Percentiles rank a stretch among this genome's conserved stretches.
Evolutionary conservation across 2,329 filamentous ascomycete genomes (phyloP).

Genomic region (Pseudogymnoascus sp.): DNA sequence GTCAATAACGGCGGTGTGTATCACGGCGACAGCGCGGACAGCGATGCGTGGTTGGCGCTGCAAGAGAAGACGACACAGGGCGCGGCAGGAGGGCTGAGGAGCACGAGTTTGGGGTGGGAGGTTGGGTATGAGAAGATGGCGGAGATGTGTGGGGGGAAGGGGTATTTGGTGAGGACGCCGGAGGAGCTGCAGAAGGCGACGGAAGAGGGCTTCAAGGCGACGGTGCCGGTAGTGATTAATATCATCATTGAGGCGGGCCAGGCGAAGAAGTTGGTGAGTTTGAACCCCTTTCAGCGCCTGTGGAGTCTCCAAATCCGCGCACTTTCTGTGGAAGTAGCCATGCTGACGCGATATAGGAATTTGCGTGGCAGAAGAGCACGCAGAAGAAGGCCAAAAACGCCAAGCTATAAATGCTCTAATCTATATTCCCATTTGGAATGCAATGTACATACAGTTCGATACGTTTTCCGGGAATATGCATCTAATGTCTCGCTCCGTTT

Average conservation of each 20-base stretch:
- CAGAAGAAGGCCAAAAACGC: slow-evolving; percentile 18
- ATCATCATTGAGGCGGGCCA: slow-evolving; percentile 45
- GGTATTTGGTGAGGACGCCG: slow-evolving; percentile 42
- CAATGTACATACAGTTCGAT: slow-evolving; percentile 5
- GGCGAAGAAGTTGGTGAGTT: slow-evolving; percentile 31
- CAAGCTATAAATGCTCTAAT: slow-evolving; percentile 13
- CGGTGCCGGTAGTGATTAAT: slow-evolving; percentile 44
- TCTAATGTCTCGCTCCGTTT: not conserved
- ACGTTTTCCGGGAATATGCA: not conserved
- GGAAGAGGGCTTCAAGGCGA: slow-evolving; percentile 39
- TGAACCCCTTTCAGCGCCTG: not conserved
- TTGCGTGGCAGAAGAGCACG: slow-evolving; percentile 26
- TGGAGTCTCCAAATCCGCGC: not conserved
- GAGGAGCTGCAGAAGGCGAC: slow-evolving; percentile 43
- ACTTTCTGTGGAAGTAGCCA: not conserved
- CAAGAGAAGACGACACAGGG: slow-evolving; percentile 31
- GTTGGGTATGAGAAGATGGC: slow-evolving; percentile 47
- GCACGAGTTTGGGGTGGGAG: slow-evolving; percentile 44
- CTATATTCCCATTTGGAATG: not conserved
- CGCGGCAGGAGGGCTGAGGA: slow-evolving; percentile 32
- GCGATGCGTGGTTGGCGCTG: slow-evolving; percentile 36
- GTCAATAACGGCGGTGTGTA: slow-evolving; percentile 48
- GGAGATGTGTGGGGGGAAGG: slow-evolving; percentile 45
- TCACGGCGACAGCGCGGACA: slow-evolving; percentile 33
- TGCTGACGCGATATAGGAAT: slow-evolving; percentile 18